Conservation (phyloP, 2,329 filamentous ascomycete species). For the Fusarium sp. region DNA sequence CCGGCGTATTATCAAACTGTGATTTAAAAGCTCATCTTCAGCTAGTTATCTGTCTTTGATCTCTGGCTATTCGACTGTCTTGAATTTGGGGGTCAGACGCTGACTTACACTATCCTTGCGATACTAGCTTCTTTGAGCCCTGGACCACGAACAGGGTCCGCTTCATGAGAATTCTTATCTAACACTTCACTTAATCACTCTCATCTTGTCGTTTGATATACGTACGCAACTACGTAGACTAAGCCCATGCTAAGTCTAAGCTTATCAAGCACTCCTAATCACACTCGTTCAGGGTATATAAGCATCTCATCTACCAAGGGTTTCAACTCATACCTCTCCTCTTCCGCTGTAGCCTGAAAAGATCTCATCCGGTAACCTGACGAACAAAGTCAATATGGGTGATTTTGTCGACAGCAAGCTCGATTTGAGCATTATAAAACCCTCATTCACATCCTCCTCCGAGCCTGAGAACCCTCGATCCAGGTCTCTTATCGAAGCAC, state of each 20-base stretch:
- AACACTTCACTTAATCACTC: not conserved
- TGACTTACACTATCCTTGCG: slow-evolving; percentile 22
- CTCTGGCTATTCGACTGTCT: not conserved
- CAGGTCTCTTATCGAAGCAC: slow-evolving; percentile 48
- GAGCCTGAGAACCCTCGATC: slow-evolving; percentile 31
- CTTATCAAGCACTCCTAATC: slow-evolving; percentile 10
- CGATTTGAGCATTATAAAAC: slow-evolving; percentile 28
- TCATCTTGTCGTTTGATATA: not conserved
- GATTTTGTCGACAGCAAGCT: slow-evolving; percentile 9
- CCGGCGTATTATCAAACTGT: not conserved
- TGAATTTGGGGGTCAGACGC: slow-evolving; percentile 17
- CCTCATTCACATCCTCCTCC: slow-evolving; percentile 29
- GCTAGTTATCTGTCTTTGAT: not conserved
- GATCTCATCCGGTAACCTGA: not conserved
- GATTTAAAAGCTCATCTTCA: not conserved
- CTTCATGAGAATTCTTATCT: slow-evolving; percentile 1
- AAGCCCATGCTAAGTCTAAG: not conserved
- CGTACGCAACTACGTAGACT: not conserved
- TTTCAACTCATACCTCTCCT: not conserved
- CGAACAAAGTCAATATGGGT: slow-evolving; percentile 23
- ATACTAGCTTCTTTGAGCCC: slow-evolving; percentile 24
- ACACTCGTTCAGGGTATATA: slow-evolving; percentile 22
- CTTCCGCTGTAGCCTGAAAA: not conserved
- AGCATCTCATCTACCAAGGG: not conserved
- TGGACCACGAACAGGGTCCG: slow-evolving; percentile 6